phyloP scores from a whole-genome alignment of 768 basidiomycete genomes.

The Mycena venus region DNA sequence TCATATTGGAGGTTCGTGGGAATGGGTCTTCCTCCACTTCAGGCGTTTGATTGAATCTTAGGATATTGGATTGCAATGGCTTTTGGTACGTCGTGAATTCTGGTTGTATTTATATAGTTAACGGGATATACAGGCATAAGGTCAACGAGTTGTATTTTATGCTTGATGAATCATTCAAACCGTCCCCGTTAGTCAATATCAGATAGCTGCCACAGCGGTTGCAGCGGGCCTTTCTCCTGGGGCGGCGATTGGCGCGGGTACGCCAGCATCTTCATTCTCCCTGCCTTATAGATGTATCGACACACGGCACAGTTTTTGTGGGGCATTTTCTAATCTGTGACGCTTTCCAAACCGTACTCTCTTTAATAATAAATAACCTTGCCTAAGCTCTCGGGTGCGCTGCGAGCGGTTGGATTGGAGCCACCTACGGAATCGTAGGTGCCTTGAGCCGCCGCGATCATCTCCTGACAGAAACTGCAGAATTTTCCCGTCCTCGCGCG shows the following conservation, averaged over 20 bases:
- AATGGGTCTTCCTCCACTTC: neutral
- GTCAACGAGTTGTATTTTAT: neutral
- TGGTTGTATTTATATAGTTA: neutral
- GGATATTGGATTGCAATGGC: constrained; percentile 38
- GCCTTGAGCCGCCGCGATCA: neutral
- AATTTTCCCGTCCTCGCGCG: constrained; percentile 36
- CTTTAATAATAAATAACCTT: neutral
- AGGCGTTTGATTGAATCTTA: neutral
- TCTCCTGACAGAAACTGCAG: neutral
- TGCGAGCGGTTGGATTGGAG: constrained; percentile 32
- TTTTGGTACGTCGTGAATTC: constrained; percentile 17
- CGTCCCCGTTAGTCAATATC: constrained; percentile 30
- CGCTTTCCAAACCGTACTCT: too few species aligned
- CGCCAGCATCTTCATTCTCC: too few species aligned
- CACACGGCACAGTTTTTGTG: constrained; percentile 15
- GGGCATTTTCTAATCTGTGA: too few species aligned
- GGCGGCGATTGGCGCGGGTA: constrained; percentile 33
- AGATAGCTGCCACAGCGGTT: constrained; percentile 34
- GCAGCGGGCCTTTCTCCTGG: constrained; percentile 33
- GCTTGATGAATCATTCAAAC: neutral
- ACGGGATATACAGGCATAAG: constrained; percentile 21
- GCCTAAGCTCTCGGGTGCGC: constrained; percentile 30
- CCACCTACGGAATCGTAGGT: constrained; percentile 32
- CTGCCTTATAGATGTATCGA: neutral
- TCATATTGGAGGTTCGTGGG: constrained; percentile 25